These are phyloP conservation scores for Colletotrichum australisinense DNA, from an alignment of 2,329 filamentous ascomycete genomes.

Conservation along the genomic window DNA sequence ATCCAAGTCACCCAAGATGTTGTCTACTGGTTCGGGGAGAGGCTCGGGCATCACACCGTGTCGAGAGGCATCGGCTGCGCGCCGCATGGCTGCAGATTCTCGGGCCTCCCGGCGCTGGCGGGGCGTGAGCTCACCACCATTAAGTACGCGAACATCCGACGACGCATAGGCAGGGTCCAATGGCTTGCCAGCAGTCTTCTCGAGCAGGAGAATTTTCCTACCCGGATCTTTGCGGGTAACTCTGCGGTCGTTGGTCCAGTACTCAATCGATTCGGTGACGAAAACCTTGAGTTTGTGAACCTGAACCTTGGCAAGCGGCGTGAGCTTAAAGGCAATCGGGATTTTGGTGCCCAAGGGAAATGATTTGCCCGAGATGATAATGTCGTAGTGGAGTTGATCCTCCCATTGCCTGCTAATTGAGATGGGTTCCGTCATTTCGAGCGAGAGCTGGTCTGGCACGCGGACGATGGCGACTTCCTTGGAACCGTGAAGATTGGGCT, in stretches of 20 bases:
- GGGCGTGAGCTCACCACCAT: conserved; percentile 80
- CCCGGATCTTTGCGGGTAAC: conserved; percentile 88
- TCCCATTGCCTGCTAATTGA: conserved; percentile 95
- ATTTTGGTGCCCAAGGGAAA: conserved; percentile 90
- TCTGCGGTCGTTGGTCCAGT: conserved; percentile 87
- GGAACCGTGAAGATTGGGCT: conserved; percentile 83
- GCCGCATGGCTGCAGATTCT: conserved; percentile 56
- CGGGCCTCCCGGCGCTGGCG: conserved; percentile 61
- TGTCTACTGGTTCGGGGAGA: conserved; percentile 68
- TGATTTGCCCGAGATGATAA: conserved; percentile 94
- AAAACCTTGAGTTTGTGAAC: conserved; percentile 93
- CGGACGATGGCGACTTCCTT: conserved; percentile 88
- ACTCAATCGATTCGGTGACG: conserved; percentile 90
- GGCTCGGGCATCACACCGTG: conserved; percentile 51
- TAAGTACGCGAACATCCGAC: conserved; percentile 80
- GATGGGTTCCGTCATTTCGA: conserved; percentile 93
- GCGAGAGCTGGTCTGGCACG: conserved; percentile 85
- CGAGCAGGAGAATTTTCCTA: conserved; percentile 86
- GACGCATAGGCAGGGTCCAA: conserved; percentile 79
- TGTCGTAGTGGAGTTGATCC: conserved; percentile 94
- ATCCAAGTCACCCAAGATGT: conserved; percentile 84
- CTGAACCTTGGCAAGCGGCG: conserved; percentile 91
- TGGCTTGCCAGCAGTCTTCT: conserved; percentile 85
- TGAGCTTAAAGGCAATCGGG: conserved; percentile 93
- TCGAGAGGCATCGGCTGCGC: conserved; percentile 65